These are phyloP conservation scores for Cryphonectria nitschkei DNA, from an alignment of 2,329 filamentous ascomycete genomes.

Conservation along the genomic window DNA sequence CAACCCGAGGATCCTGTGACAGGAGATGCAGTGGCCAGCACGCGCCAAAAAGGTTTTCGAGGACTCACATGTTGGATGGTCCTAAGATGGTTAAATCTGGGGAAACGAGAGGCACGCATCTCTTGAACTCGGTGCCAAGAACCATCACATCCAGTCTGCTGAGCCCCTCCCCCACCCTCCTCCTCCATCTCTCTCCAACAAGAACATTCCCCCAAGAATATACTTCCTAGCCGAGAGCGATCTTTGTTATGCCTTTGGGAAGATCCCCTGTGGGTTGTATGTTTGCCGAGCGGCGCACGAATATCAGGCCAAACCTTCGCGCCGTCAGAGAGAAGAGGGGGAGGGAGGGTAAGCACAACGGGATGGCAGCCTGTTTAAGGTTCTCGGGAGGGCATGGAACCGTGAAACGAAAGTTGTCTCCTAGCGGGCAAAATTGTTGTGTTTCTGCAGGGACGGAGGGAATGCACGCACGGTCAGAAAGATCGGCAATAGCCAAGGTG, in stretches of 20 bases:
- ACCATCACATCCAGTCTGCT: no score
- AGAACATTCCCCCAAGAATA: not conserved
- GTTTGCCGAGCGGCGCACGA: slow-evolving; percentile 16
- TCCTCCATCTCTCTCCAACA: no score
- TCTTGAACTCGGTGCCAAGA: not conserved
- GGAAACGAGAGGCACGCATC: not conserved
- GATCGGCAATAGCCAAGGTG: not conserved
- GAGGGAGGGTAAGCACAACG: not conserved
- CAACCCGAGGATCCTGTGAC: no score
- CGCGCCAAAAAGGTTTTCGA: no score
- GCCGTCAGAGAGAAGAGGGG: slow-evolving; percentile 17
- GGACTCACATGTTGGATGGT: no score
- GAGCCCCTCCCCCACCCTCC: not conserved
- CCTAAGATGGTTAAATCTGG: not conserved
- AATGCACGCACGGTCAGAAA: no score
- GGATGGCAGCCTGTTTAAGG: not conserved
- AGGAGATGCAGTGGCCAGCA: no score
- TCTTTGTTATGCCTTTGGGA: not conserved
- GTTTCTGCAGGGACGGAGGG: not conserved
- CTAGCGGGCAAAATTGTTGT: not conserved
- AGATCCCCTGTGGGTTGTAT: not conserved
- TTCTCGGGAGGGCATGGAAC: not conserved
- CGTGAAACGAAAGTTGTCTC: slow-evolving; percentile 4
- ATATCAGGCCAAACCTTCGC: slow-evolving; percentile 24
- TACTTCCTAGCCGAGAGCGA: no score